These are phyloP conservation scores for Saturnispora mendoncae DNA, from an alignment of 805 yeast species.

Conservation along the genomic window DNA sequence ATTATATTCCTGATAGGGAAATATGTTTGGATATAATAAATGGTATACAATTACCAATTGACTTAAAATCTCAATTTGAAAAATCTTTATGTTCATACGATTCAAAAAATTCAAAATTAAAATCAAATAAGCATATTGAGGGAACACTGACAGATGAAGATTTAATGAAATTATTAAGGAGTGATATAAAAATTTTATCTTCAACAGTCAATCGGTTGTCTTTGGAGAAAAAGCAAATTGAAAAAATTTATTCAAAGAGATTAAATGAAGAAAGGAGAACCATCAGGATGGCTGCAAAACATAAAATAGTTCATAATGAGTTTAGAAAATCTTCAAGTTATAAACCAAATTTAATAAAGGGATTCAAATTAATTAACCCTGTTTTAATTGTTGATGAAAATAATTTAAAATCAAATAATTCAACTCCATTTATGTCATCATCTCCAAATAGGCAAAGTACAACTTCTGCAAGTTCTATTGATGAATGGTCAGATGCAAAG, in stretches of 20 bases:
- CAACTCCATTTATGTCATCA: conserved; percentile 3
- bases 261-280: conserved; percentile 22
- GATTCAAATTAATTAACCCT: conserved; percentile 6
- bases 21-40: conserved; percentile 5
- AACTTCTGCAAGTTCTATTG: not conserved
- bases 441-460: not conserved
- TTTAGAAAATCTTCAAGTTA: conserved; percentile 6
- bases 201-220: conserved; percentile 18
- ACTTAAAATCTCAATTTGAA: conserved; percentile 5
- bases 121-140: conserved; percentile 8
- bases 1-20: conserved; percentile 8
- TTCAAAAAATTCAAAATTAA: not conserved
- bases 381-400: conserved; percentile 4
- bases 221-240: conserved; percentile 18
- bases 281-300: conserved; percentile 14
- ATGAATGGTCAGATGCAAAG: conserved; percentile 4
- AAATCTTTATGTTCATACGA: conserved; percentile 8
- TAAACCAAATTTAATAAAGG: conserved; percentile 10
- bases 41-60: conserved; percentile 8
- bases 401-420: conserved; percentile 2
- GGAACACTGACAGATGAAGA: conserved; percentile 22
- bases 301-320: conserved; percentile 14
- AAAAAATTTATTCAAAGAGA: conserved; percentile 17
- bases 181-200: conserved; percentile 23
- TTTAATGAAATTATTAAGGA: conserved; percentile 22